Percentiles rank a stretch among this genome's conserved stretches.
Conservation (phyloP, 148 eudicot genomes). For the Talinum fruticosum region DNA sequence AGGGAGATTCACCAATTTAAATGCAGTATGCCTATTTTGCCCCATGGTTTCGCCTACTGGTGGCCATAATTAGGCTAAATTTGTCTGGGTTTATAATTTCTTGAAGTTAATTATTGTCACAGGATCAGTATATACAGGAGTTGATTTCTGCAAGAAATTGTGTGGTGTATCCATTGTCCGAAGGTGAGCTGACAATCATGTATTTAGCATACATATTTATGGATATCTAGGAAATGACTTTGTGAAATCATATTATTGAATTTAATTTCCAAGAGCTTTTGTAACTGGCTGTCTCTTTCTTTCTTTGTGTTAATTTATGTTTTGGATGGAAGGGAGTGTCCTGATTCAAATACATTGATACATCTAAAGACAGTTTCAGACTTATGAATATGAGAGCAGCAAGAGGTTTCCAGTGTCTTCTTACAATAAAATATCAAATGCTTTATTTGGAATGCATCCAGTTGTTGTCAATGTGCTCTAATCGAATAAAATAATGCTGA, state of each 20-base stretch:
- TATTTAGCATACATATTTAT: constrained; percentile 10
- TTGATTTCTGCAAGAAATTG: constrained; percentile 93
- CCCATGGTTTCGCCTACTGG: not conserved
- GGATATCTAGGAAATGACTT: constrained; percentile 11
- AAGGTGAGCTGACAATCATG: constrained; percentile 54
- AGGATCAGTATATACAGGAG: constrained; percentile 90
- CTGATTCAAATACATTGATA: too few species aligned
- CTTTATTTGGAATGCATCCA: not conserved
- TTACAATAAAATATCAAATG: not conserved
- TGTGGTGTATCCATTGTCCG: constrained; percentile 92
- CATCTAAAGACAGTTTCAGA: not conserved
- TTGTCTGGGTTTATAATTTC: not conserved
- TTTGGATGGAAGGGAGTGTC: not conserved
- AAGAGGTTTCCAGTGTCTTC: not conserved
- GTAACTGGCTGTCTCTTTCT: not conserved
- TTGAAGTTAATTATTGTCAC: constrained; percentile 27
- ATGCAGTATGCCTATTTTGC: not conserved
- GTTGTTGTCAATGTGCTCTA: not conserved
- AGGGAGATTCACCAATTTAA: not conserved
- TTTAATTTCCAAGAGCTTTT: not conserved
- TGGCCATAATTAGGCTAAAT: not conserved
- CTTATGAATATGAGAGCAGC: not conserved
- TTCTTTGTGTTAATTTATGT: not conserved
- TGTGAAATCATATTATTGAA: not conserved
- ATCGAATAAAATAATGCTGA: not conserved